Evolutionary conservation across 2,329 filamentous ascomycete genomes (phyloP), one percentile per base, ranked within the genome.

Genomic region (Trichoderma citrinoviride): DNA sequence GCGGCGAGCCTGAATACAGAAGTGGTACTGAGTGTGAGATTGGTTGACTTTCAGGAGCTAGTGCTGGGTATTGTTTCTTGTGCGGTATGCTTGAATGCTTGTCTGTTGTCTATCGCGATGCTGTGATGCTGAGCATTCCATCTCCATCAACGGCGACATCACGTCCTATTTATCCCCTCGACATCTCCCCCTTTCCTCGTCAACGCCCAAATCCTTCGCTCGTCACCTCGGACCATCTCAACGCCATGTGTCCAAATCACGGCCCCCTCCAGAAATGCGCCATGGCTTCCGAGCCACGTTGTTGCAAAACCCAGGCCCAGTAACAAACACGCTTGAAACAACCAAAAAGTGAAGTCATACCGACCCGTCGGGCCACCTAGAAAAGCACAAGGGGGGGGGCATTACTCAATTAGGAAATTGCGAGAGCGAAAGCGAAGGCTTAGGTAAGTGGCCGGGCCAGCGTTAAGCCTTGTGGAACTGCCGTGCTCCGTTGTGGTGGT

Each of bases 141-240:
- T 61, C 46, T 33, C 7, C 58, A 27, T 6, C 8, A 40, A 5
- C 27, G 7, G 60, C 41, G 49, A 21, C 50, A 41, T n/a, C 27
- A 6, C 8, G n/a, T 4, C 25, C 60, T 63, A 63, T 55, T 63
- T 63, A 63, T 63, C 19, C 33, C 8, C n/a, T 54, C 46, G 23
- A 33, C 23, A 27, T 4, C 12, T 17, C 7, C 21, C 46, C 14
- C 12, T 6, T 4, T 25, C 15, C 46, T 37, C 33, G 33, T 37
- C 33, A 3, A 44, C 10, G 21, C 25, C 8, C 15, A 7, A 7
- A 33, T 33, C 29, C 41, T 12, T 15, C 49, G 23, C 25, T 62
- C 60, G 41, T 60, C 57, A 61, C 46, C 19, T 15, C 46, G 33
- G 27, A n/a, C 40, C 23, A 56, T 44, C 17, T 54, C 8, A 21